Evolutionary conservation across 2,329 filamentous ascomycete genomes (phyloP).

Genomic region (Verticillium nonalfalfae): DNA sequence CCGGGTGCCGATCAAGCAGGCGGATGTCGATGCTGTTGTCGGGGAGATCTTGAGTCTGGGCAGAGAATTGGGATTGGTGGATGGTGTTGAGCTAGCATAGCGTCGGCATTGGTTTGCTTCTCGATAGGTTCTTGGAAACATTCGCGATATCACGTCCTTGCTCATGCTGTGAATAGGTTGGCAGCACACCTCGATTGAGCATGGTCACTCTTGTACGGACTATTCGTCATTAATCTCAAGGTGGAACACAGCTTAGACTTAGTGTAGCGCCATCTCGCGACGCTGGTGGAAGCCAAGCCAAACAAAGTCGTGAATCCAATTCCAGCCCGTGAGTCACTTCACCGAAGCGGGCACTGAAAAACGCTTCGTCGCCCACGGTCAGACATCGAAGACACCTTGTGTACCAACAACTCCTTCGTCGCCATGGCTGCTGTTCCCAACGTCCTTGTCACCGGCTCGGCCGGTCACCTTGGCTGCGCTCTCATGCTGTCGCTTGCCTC

Average conservation of each 20-base stretch:
- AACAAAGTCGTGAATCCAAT: not conserved
- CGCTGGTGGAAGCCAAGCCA: not conserved
- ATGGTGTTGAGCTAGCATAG: not conserved
- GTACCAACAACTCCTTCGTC: not conserved
- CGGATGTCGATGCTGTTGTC: conserved; percentile 55
- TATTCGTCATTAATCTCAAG: not conserved
- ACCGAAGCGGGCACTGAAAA: not conserved
- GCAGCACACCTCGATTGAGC: too few relatives aligned
- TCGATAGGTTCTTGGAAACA: not conserved
- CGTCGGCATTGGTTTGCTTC: not conserved
- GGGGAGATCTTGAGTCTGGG: conserved; percentile 45
- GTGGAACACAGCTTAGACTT: too few relatives aligned
- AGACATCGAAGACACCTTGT: not conserved
- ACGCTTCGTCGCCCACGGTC: not conserved
- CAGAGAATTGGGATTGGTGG: conserved; percentile 19
- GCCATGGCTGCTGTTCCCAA: conserved; percentile 10
- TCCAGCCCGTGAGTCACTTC: not conserved
- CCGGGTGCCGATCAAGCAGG: conserved; percentile 60
- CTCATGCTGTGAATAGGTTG: too few relatives aligned
- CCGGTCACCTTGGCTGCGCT: conserved; percentile 38
- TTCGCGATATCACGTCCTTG: too few relatives aligned
- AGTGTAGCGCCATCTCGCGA: not conserved
- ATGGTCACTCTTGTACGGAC: too few relatives aligned
- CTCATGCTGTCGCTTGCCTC: conserved; percentile 34
- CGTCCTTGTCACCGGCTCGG: conserved; percentile 39